Evolutionary conservation across 805 yeast genomes (phyloP).

Genomic region (Cyberlindnera euphorbiiphila): DNA sequence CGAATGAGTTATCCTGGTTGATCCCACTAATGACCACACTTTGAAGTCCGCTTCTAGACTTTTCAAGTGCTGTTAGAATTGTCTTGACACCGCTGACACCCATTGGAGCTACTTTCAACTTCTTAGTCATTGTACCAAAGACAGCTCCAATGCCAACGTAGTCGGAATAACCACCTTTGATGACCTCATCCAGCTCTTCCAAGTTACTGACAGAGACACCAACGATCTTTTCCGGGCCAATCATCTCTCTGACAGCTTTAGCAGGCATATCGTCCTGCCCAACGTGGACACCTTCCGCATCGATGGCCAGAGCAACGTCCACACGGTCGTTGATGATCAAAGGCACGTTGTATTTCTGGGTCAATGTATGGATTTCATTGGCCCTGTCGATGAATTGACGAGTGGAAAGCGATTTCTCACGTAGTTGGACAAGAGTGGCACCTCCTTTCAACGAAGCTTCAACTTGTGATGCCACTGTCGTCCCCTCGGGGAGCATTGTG

Average conservation of each 20-base stretch:
- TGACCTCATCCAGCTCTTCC: constrained; percentile 51
- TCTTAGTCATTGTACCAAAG: constrained; percentile 70
- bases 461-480: constrained; percentile 58
- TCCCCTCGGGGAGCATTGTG: constrained; percentile 60
- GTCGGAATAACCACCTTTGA: constrained; percentile 49
- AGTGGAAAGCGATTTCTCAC: constrained; percentile 75
- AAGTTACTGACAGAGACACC: constrained; percentile 72
- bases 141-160: constrained; percentile 85
- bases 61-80: constrained; percentile 45
- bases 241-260: constrained; percentile 48
- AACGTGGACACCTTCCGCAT: constrained; percentile 88
- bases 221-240: constrained; percentile 72
- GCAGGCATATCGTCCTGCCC: constrained; percentile 85
- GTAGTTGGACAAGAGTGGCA: constrained; percentile 74
- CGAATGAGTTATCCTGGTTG: constrained; percentile 56
- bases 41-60: constrained; percentile 35
- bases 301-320: constrained; percentile 86
- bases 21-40: constrained; percentile 84
- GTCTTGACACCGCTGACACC: constrained; percentile 66
- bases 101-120: constrained; percentile 49
- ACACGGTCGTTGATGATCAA: constrained; percentile 81
- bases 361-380: constrained; percentile 51
- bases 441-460: constrained; percentile 63
- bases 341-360: constrained; percentile 60
- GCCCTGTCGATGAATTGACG: constrained; percentile 65